phyloP scores from a whole-genome alignment of 306 rosid genomes.

The Alnus glutinosa region DNA sequence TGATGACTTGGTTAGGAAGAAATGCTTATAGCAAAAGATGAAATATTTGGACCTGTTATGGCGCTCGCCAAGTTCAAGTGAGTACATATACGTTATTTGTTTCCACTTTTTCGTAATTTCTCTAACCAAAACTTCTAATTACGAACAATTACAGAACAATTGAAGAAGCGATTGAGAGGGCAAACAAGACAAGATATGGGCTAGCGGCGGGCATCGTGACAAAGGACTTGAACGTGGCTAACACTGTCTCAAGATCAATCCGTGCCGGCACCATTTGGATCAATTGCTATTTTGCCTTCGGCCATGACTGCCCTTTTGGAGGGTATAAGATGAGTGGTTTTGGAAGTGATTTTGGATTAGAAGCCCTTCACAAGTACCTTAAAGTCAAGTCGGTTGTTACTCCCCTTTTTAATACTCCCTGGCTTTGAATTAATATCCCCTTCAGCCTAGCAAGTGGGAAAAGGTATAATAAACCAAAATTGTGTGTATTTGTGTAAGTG shows the following conservation, averaged over 20 bases:
- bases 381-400: conserved; percentile 78
- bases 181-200: conserved; percentile 72
- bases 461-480: neutral
- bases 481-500: too few relatives aligned
- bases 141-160: conserved; percentile 49
- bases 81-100: conserved; percentile 14
- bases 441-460: neutral
- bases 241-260: conserved; percentile 83
- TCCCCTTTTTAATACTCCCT: conserved; percentile 78
- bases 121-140: neutral
- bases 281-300: conserved; percentile 74
- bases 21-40: conserved; percentile 63
- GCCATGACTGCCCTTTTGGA: conserved; percentile 65
- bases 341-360: conserved; percentile 80
- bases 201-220: conserved; percentile 86
- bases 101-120: neutral
- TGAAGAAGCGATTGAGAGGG: conserved; percentile 73
- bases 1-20: conserved; percentile 51
- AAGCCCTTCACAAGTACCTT: conserved; percentile 59
- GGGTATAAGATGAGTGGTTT: conserved; percentile 87
- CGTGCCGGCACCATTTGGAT: conserved; percentile 79
- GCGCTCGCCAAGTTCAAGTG: conserved; percentile 75
- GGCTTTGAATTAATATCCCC: conserved; percentile 54
- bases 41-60: conserved; percentile 89
- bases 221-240: conserved; percentile 62